Conservation (phyloP, 371 early-diverging fungal species). For the Dichotomocladium elegans region DNA sequence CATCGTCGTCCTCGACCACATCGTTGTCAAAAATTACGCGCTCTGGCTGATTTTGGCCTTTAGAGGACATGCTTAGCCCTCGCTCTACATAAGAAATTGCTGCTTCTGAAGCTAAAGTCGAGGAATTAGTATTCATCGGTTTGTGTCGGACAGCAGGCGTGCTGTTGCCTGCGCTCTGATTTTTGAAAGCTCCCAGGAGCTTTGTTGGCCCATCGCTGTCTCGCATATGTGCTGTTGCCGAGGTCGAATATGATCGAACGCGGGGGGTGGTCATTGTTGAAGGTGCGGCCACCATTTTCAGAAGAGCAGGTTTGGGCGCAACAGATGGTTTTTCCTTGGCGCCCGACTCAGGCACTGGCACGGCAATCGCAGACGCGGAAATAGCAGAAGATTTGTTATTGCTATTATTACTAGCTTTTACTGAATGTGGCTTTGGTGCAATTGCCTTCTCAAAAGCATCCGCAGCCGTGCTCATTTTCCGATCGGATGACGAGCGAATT, state of each 20-base stretch:
- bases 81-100: too few relatives aligned
- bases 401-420: too few relatives aligned
- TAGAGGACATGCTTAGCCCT: too few relatives aligned
- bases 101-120: too few relatives aligned
- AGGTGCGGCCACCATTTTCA: background rate
- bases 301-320: constrained; percentile 8
- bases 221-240: background rate
- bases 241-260: background rate
- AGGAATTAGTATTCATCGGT: too few relatives aligned
- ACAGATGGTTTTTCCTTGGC: constrained; percentile 5
- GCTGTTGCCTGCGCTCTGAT: too few relatives aligned
- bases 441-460: constrained; percentile 32
- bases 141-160: too few relatives aligned
- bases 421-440: background rate
- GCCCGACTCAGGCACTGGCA: background rate
- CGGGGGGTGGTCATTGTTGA: background rate
- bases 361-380: background rate
- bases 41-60: background rate
- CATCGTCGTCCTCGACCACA: constrained; percentile 22
- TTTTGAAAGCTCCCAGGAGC: too few relatives aligned
- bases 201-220: background rate
- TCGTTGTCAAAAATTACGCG: constrained; percentile 11
- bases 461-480: background rate
- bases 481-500: background rate
- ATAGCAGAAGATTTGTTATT: background rate